Conservation (phyloP, 2,329 filamentous ascomycete genomes). For the Diaporthe eres region DNA sequence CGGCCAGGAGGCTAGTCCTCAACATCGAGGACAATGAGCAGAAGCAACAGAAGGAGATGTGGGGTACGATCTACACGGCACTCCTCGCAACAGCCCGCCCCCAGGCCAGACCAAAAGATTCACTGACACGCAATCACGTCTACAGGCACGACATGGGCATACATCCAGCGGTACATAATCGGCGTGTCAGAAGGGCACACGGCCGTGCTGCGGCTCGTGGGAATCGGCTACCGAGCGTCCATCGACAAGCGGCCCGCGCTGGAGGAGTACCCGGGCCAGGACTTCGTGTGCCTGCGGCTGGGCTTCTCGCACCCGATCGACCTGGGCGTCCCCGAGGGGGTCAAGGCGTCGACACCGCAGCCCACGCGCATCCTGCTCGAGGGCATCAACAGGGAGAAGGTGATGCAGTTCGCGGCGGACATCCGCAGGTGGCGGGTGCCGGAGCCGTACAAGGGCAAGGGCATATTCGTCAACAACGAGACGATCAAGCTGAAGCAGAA, state of each 20-base stretch:
- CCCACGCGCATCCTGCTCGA: slow-evolving; percentile 93
- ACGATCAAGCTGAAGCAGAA: slow-evolving; percentile 99
- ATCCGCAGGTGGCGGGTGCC: slow-evolving; percentile 91
- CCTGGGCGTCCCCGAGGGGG: slow-evolving; percentile 83
- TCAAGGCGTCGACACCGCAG: slow-evolving; percentile 89
- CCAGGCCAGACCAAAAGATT: not conserved
- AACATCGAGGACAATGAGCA: slow-evolving; percentile 77
- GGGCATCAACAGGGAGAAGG: slow-evolving; percentile 85
- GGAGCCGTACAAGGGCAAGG: slow-evolving; percentile 99
- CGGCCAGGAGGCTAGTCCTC: slow-evolving; percentile 74
- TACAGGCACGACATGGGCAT: slow-evolving; percentile 88
- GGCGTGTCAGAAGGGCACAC: slow-evolving; percentile 98
- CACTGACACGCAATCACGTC: slow-evolving; percentile 44
- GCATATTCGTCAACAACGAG: slow-evolving; percentile 97
- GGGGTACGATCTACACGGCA: slow-evolving; percentile 72
- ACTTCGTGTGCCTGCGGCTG: slow-evolving; percentile 93
- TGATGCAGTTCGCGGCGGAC: slow-evolving; percentile 91
- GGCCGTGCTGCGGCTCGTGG: slow-evolving; percentile 91
- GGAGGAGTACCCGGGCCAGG: slow-evolving; percentile 83
- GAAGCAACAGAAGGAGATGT: slow-evolving; percentile 91
- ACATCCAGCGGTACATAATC: slow-evolving; percentile 90
- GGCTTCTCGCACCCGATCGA: slow-evolving; percentile 98
- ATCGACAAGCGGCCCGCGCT: slow-evolving; percentile 83
- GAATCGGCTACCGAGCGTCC: slow-evolving; percentile 93
- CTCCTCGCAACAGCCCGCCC: not conserved